Evolutionary conservation across 2,329 filamentous ascomycete species (phyloP).

Genomic region (Talaromyces sp.): DNA sequence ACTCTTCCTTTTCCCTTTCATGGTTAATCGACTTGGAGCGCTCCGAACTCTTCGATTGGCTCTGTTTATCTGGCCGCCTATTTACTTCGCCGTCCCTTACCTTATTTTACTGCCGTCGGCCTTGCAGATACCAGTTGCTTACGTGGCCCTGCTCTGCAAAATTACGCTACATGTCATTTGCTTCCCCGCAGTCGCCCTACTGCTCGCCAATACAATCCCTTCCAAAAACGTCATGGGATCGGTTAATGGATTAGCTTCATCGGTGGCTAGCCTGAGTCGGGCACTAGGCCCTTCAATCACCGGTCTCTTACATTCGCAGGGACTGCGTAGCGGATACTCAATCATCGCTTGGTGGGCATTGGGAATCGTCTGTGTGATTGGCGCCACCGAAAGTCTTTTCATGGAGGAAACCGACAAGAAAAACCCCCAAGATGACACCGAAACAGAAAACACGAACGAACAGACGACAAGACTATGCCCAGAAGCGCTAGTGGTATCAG

Average conservation of each 20-base stretch:
- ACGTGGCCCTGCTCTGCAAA: constrained; percentile 79
- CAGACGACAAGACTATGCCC: constrained; percentile 21
- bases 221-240: constrained; percentile 81
- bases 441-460: constrained; percentile 33
- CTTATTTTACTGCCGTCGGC: constrained; percentile 74
- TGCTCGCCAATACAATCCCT: constrained; percentile 83
- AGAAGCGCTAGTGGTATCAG: background rate
- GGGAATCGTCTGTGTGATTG: constrained; percentile 69
- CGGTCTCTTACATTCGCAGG: constrained; percentile 77
- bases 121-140: constrained; percentile 71
- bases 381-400: constrained; percentile 70
- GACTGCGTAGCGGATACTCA: constrained; percentile 75
- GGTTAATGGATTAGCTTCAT: constrained; percentile 88
- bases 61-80: constrained; percentile 75
- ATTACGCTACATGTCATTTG: constrained; percentile 88
- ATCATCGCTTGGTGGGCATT: constrained; percentile 93
- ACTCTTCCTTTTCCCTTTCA: constrained; percentile 74
- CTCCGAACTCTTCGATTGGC: constrained; percentile 79
- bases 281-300: constrained; percentile 87
- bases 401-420: constrained; percentile 63
- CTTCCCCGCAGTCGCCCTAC: constrained; percentile 84
- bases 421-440: constrained; percentile 31
- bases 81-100: constrained; percentile 87
- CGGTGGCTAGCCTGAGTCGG: constrained; percentile 81
- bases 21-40: constrained; percentile 72